Evolutionary conservation across 495 filamentous ascomycete species (phyloP).

Genomic region (Tricharina praecox): DNA sequence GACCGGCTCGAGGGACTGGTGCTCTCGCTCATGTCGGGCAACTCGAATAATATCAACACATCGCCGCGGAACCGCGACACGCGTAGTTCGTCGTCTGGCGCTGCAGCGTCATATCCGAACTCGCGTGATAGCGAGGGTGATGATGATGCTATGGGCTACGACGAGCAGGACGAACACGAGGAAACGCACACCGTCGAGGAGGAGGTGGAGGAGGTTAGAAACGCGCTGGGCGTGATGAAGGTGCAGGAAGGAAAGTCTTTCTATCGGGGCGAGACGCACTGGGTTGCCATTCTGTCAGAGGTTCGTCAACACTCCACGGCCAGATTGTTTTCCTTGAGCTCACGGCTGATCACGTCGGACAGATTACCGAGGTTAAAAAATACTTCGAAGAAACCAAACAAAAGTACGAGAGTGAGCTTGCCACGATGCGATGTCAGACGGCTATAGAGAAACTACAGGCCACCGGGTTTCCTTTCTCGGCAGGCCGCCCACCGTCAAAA

Average conservation of each 20-base stretch:
- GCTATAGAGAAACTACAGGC: conserved; percentile 12
- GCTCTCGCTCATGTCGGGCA: conserved; percentile 66
- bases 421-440: conserved; percentile 12
- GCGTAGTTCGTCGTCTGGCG: conserved; percentile 6
- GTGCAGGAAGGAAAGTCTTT: conserved; percentile 65
- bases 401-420: conserved; percentile 44
- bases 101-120: neutral
- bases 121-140: conserved; percentile 38
- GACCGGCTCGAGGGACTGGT: conserved; percentile 91
- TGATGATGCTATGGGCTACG: conserved; percentile 34
- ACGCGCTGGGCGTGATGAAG: conserved; percentile 74
- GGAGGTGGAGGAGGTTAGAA: conserved; percentile 73
- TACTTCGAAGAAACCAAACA: conserved; percentile 62
- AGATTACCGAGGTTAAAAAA: conserved; percentile 86
- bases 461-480: conserved; percentile 44
- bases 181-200: conserved; percentile 33
- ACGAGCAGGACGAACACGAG: conserved; percentile 36
- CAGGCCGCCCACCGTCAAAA: conserved; percentile 46
- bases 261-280: conserved; percentile 80
- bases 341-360: conserved; percentile 12
- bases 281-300: conserved; percentile 74
- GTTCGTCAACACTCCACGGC: conserved; percentile 37
- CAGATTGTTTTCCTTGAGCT: no score
- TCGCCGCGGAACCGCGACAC: conserved; percentile 16
- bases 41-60: conserved; percentile 10